Conservation (phyloP, 2,329 filamentous ascomycete species). For the Neoarthrinium moseri region DNA sequence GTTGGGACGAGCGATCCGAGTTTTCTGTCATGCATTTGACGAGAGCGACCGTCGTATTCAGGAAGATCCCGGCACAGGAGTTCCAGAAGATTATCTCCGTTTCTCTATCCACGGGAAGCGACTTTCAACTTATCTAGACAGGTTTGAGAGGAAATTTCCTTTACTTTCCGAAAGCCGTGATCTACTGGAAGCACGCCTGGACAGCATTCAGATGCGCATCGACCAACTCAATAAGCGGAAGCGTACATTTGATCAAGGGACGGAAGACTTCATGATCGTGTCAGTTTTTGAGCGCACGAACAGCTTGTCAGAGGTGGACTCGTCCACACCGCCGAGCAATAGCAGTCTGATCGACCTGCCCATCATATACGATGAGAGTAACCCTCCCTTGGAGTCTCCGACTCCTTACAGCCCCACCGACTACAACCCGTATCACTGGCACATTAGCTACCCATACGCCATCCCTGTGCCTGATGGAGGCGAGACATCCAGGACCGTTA, state of each 20-base stretch:
- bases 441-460: constrained; percentile 32
- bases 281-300: constrained; percentile 53
- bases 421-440: constrained; percentile 36
- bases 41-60: constrained; percentile 42
- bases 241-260: constrained; percentile 34
- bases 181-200: constrained; percentile 34
- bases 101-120: constrained; percentile 51
- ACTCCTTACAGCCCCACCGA: constrained; percentile 21
- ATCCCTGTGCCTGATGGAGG: constrained; percentile 15
- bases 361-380: constrained; percentile 24
- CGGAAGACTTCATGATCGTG: constrained; percentile 27
- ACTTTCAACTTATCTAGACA: constrained; percentile 41
- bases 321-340: constrained; percentile 37
- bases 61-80: constrained; percentile 37
- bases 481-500: constrained; percentile 29
- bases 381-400: constrained; percentile 28
- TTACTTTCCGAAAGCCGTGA: constrained; percentile 27
- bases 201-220: constrained; percentile 39
- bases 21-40: constrained; percentile 50
- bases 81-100: constrained; percentile 52
- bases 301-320: constrained; percentile 46
- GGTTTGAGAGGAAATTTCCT: constrained; percentile 32
- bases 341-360: constrained; percentile 26
- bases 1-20: constrained; percentile 44
- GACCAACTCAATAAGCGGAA: constrained; percentile 40